Base-by-base conservation (phyloP, 2,329 filamentous ascomycete species). In the Microdochium nivale region DNA sequence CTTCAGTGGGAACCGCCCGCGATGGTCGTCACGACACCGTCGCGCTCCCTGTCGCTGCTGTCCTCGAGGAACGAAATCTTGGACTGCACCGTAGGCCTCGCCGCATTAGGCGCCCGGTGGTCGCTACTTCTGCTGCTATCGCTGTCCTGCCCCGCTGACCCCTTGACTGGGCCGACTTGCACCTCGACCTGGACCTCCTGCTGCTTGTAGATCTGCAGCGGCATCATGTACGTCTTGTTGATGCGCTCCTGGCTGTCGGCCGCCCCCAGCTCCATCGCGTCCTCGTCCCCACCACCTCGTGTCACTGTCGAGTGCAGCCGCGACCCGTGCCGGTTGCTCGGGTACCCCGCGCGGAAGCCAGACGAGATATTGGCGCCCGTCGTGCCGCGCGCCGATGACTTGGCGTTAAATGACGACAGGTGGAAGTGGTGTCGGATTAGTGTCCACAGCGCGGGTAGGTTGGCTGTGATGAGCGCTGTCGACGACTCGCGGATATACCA, bases 401-500 rank as follows among this genome's bases (percentile, higher is more conserved):
- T 44, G 40, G 10, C 13, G 19, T 44, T 21, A 19, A 44, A 44
- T 19, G 40, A 44, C 40, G 40, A 44, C 21, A 70, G 58, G 52
- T 64, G 57, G 58, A 73, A 70, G 27, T 66, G 53, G 7, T 65
- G 63, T 23, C 70, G 70, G n/a, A 71, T 55, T 2, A 72, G 58
- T 0, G 70, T 70, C 71, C 71, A 74, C 1, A 68, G 69, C 13
- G 71, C 62, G 9, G 71, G 71, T 2, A 74, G 65, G 49, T 74
- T 74, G 44, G 70, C 62, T 14, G 69, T 66, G 56, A 74, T 72
- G 33, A 74, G 62, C 14, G 71, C 70, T 3, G 71, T 73, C 1
- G 71, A 73, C 0, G 71, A 71, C 54, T 74, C 71, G 32, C 71
- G 70, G 49, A 73, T 69, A 57, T 74, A 74, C 71, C 71, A 74